These are phyloP conservation scores for Pyropia haitanensis DNA, from an alignment of 23 red algal species.

Conservation along the genomic window DNA sequence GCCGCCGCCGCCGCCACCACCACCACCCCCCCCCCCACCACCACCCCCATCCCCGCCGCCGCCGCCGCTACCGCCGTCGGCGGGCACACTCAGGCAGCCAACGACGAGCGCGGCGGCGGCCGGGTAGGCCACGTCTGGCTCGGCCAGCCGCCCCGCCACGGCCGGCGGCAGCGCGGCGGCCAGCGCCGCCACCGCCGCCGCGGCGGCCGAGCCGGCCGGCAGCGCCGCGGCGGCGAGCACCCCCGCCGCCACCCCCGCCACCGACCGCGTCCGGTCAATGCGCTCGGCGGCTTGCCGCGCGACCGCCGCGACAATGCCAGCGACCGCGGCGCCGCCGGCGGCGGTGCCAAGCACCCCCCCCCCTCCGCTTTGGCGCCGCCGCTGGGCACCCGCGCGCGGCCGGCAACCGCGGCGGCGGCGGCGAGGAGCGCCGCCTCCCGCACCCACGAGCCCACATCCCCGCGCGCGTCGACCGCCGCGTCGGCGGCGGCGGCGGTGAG, in stretches of 20 bases:
- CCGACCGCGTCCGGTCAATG: constrained; percentile 46
- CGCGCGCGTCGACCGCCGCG: constrained; percentile 49
- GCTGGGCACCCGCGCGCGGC: constrained; percentile 28
- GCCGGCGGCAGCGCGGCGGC: too few relatives aligned
- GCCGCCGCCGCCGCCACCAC: too few relatives aligned
- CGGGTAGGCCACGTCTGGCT: too few relatives aligned
- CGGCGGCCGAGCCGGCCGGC: too few relatives aligned
- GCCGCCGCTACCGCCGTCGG: too few relatives aligned
- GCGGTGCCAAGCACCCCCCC: constrained; percentile 34
- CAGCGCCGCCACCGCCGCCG: too few relatives aligned
- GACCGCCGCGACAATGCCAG: neutral
- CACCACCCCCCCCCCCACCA: too few relatives aligned
- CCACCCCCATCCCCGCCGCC: too few relatives aligned
- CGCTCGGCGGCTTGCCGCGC: constrained; percentile 24
- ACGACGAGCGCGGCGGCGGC: too few relatives aligned
- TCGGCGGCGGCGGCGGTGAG: constrained; percentile 38
- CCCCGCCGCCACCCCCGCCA: constrained; percentile 8
- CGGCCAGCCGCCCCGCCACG: too few relatives aligned
- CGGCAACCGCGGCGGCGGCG: constrained; percentile 1
- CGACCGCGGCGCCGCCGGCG: neutral
- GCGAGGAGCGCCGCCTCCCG: constrained; percentile 45
- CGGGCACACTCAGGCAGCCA: too few relatives aligned
- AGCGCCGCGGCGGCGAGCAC: too few relatives aligned
- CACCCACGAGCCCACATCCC: constrained; percentile 80
- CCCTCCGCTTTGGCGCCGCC: constrained; percentile 56